These are phyloP conservation scores for Priceomyces carsonii DNA, from an alignment of 805 yeast genomes.

Conservation along the genomic window DNA sequence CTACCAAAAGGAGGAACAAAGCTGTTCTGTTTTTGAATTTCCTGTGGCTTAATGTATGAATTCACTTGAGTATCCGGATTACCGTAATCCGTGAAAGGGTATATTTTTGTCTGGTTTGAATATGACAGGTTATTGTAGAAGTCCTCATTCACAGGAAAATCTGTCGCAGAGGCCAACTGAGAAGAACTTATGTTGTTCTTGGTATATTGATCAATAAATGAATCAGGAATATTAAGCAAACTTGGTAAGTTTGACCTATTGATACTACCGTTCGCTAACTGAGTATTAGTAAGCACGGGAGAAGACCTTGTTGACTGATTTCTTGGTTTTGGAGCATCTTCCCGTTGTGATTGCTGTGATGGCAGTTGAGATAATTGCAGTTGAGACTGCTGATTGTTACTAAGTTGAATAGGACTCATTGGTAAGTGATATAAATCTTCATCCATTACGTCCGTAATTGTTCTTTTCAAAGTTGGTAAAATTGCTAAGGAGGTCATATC, in stretches of 20 bases:
- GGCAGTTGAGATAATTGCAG: slow-evolving; percentile 4
- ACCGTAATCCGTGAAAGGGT: slow-evolving; percentile 43
- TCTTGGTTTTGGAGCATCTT: slow-evolving; percentile 10
- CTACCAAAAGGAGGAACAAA: slow-evolving; percentile 12
- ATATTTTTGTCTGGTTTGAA: slow-evolving; percentile 8
- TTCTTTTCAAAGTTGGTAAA: slow-evolving; percentile 51
- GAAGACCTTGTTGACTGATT: slow-evolving; percentile 11
- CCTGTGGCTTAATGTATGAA: slow-evolving; percentile 17
- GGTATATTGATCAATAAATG: slow-evolving; percentile 25
- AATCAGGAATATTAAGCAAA: slow-evolving; percentile 33
- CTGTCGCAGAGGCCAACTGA: slow-evolving; percentile 4
- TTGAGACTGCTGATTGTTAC: slow-evolving; percentile 5
- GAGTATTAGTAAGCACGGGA: slow-evolving; percentile 11
- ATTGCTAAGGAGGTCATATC: slow-evolving; percentile 51
- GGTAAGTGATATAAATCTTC: slow-evolving; percentile 55
- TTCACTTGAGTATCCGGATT: slow-evolving; percentile 30
- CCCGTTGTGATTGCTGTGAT: slow-evolving; percentile 6
- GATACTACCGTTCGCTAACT: slow-evolving; percentile 11
- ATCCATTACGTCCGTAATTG: slow-evolving; percentile 59
- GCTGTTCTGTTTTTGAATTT: slow-evolving; percentile 4
- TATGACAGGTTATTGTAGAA: slow-evolving; percentile 6
- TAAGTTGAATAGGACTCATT: slow-evolving; percentile 17
- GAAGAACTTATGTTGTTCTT: slow-evolving; percentile 5
- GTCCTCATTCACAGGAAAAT: slow-evolving; percentile 5
- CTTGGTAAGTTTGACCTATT: slow-evolving; percentile 23